Base-by-base conservation (phyloP, 352 stramenopile species). In the Phytophthora vignae region DNA sequence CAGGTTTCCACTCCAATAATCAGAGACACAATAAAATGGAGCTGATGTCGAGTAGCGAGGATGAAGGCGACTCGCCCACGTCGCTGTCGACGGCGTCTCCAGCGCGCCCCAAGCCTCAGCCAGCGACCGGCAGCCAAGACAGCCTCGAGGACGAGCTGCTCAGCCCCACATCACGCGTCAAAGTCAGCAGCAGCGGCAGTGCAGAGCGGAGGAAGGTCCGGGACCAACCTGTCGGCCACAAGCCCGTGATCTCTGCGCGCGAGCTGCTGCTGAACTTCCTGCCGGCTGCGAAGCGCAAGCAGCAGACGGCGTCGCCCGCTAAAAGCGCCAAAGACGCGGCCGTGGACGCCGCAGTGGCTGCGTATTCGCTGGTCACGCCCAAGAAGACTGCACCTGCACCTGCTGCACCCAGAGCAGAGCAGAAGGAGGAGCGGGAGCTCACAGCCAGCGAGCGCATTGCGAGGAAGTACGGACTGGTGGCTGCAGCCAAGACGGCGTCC, bases 21-120 rank as follows among this genome's bases (percentile, higher is more conserved):
- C 22, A 66, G 36, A 19, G 49, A 22, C 3, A 6, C 19, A 33
- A 19, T 10, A 25, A 25, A 6, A 80, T 86, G 44, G 86, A 94
- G 49, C 74, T 94, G 70, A 82, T 94, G 62, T 83, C 74, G 1
- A 94, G 83, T 67, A 91, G 82, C 67, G 79, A 85, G 55, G 78
- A 90, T 21, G 85, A 90, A 59, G 73, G 77, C 53, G 62, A 67
- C 22, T 40, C 38, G 17, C 49, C 62, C 12, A 52, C 48, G 65
- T 55, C 58, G 6, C 55, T 55, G 11, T 50, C 27, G 4, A 31
- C 27, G 42, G 40, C 58, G 38, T 65, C 56, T 56, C 44, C 52
- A 68, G 27, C 40, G 36, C 22, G 15, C 11, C 27, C 4, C 4
- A 56, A 64, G 44, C 46, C 19, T 54, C 25, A 15, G 14, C 7